These are phyloP conservation scores for Torulaspora globosa DNA, from an alignment of 1,139 yeast species.

Conservation along the genomic window DNA sequence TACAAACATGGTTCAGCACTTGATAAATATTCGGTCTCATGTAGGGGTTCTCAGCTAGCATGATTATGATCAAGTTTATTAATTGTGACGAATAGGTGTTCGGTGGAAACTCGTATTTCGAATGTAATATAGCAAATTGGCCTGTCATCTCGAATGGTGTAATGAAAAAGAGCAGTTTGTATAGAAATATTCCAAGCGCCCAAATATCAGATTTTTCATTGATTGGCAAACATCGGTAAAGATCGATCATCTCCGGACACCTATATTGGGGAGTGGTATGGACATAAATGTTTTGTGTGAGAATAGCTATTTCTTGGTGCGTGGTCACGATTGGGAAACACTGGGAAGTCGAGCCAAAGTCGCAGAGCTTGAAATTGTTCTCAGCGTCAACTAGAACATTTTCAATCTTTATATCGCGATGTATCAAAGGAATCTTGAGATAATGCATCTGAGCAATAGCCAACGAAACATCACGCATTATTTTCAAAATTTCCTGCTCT, in stretches of 20 bases:
- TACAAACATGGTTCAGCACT: conserved; percentile 64
- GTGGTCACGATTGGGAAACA: conserved; percentile 44
- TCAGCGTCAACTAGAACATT: conserved; percentile 77
- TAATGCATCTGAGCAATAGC: conserved; percentile 91
- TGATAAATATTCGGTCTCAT: conserved; percentile 87
- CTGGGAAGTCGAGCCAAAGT: conserved; percentile 87
- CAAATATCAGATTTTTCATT: conserved; percentile 94
- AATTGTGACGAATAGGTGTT: conserved; percentile 53
- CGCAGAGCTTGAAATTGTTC: conserved; percentile 78
- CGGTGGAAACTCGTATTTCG: conserved; percentile 55
- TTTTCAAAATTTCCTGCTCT: conserved; percentile 75
- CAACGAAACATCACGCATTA: conserved; percentile 75
- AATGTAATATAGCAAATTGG: conserved; percentile 60
- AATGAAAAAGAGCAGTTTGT: conserved; percentile 86
- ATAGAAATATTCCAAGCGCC: conserved; percentile 91
- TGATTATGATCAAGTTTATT: conserved; percentile 70
- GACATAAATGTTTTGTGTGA: conserved; percentile 79
- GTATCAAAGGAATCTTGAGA: conserved; percentile 73
- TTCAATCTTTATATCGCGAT: conserved; percentile 92
- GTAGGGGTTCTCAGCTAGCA: conserved; percentile 74
- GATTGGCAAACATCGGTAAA: conserved; percentile 76
- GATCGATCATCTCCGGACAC: conserved; percentile 94
- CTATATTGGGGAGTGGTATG: conserved; percentile 98
- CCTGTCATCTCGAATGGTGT: conserved; percentile 91
- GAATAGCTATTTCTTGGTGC: conserved; percentile 44